Evolutionary conservation across 441 rosid genomes (phyloP), one percentile per base, ranked within the genome.

Genomic region (Aquilaria agallochum): DNA sequence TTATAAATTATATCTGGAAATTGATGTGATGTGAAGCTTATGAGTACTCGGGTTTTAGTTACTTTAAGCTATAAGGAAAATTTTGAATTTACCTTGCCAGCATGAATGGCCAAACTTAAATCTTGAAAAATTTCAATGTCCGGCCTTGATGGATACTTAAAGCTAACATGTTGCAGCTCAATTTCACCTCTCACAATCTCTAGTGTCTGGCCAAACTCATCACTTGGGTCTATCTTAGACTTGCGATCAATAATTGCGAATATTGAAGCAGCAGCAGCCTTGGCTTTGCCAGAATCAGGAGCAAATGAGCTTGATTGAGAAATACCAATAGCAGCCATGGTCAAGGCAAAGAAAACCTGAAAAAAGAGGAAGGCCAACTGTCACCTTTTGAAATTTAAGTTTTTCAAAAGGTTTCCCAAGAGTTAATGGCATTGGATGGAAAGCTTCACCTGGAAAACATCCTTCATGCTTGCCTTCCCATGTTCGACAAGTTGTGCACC

Each of bases 311-410:
- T 76, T 33, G 87, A 59, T 58, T 78, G 85, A 42, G 86, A 76
- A 27, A 85, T 44, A 12, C 83, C 79, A 33, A 70, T 53, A 9
- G 80, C 75, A 31, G 83, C 73, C 90, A 82, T 74, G 12, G 65
- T 70, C 52, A 82, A 72, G 20, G 86, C 79, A 59, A 82, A 82
- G 69, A 84, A 79, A 34, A 81, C 90, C 84, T 84, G 74, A 47
- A 20, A 54, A 61, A 36, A 14, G 27, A 20, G 49, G 31, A 15
- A 8, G 42, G 5, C 7, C 42, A 3, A 20, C 7, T 36, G 42
- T 36, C 7, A 36, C 5, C 6, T 36, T 4, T 4, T 36, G 42
- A 50, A 61, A 36, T 51, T 11, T 5, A 20, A 62, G 10, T 15
- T 31, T 40, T 2, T 42, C 13, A 44, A 42, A 36, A 12, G 64